Conservation (phyloP, 495 filamentous ascomycete species). For the Annulohypoxylon bovei region DNA sequence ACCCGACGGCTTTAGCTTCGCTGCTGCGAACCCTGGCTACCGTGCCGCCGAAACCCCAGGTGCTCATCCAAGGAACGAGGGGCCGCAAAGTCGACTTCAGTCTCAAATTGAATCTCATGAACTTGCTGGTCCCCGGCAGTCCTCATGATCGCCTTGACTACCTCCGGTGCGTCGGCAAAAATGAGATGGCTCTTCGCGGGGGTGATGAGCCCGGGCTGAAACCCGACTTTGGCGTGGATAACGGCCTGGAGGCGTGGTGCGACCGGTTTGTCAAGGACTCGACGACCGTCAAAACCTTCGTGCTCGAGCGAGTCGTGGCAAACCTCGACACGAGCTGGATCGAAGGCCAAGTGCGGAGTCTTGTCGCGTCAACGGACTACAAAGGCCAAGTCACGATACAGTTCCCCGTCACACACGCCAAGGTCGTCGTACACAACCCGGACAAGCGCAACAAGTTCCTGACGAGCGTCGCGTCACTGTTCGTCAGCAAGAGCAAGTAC, state of each 20-base stretch:
- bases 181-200: slow-evolving; percentile 60
- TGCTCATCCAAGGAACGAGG: slow-evolving; percentile 57
- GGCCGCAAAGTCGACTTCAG: slow-evolving; percentile 55
- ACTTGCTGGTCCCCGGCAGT: slow-evolving; percentile 56
- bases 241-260: slow-evolving; percentile 60
- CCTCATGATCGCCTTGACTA: slow-evolving; percentile 59
- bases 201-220: slow-evolving; percentile 50
- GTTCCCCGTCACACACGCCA: slow-evolving; percentile 61
- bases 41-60: slow-evolving; percentile 62
- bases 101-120: slow-evolving; percentile 64
- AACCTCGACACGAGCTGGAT: slow-evolving; percentile 64
- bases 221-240: slow-evolving; percentile 50
- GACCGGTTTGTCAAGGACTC: slow-evolving; percentile 58
- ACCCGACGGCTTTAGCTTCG: slow-evolving; percentile 51
- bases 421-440: slow-evolving; percentile 60
- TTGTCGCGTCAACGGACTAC: slow-evolving; percentile 58
- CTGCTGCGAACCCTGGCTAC: slow-evolving; percentile 58
- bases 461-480: slow-evolving; percentile 52
- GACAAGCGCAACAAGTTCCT: slow-evolving; percentile 53
- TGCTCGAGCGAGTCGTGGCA: slow-evolving; percentile 57
- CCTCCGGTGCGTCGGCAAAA: slow-evolving; percentile 59
- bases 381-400: slow-evolving; percentile 59
- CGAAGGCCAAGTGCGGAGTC: slow-evolving; percentile 60
- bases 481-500: slow-evolving; percentile 58
- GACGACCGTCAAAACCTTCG: slow-evolving; percentile 59